These are phyloP conservation scores for Cladosporium sp. DNA, from an alignment of 2,329 filamentous ascomycete genomes.

Conservation along the genomic window DNA sequence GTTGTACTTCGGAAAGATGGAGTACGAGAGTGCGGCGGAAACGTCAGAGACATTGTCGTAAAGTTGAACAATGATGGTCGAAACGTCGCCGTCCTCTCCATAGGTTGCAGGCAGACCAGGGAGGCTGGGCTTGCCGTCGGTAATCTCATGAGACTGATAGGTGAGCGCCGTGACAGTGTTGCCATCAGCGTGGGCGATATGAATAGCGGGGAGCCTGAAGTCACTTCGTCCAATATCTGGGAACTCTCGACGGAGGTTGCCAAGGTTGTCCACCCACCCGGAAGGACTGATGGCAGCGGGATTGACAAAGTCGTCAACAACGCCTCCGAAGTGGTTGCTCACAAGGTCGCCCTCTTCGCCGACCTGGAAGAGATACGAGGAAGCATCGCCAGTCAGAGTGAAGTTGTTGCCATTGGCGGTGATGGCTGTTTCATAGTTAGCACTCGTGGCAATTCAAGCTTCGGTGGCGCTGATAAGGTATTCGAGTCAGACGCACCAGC, in stretches of 20 bases:
- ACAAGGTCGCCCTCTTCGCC: slow-evolving; percentile 54
- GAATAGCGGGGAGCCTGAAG: slow-evolving; percentile 58
- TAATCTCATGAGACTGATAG: slow-evolving; percentile 55
- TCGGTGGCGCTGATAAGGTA: slow-evolving; percentile 2
- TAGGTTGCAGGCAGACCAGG: slow-evolving; percentile 58
- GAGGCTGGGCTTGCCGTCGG: slow-evolving; percentile 54
- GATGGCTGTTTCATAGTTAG: slow-evolving; percentile 39
- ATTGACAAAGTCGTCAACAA: slow-evolving; percentile 49
- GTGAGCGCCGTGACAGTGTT: slow-evolving; percentile 56
- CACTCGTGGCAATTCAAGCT: slow-evolving; percentile 5
- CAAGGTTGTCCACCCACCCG: slow-evolving; percentile 53
- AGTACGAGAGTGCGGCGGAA: slow-evolving; percentile 58
- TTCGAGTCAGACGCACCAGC: neutral
- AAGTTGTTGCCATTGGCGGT: slow-evolving; percentile 54
- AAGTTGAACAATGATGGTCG: slow-evolving; percentile 55
- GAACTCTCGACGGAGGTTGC: slow-evolving; percentile 57
- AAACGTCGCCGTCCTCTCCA: slow-evolving; percentile 52
- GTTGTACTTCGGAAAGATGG: slow-evolving; percentile 59
- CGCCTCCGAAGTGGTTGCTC: slow-evolving; percentile 59
- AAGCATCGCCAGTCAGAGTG: slow-evolving; percentile 51
- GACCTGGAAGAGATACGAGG: slow-evolving; percentile 63
- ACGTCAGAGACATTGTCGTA: slow-evolving; percentile 57
- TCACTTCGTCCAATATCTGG: slow-evolving; percentile 62
- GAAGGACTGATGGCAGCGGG: slow-evolving; percentile 35
- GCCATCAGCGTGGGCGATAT: slow-evolving; percentile 56